phyloP scores from a whole-genome alignment of 768 basidiomycete species.

The Leccinum pellstonianum region DNA sequence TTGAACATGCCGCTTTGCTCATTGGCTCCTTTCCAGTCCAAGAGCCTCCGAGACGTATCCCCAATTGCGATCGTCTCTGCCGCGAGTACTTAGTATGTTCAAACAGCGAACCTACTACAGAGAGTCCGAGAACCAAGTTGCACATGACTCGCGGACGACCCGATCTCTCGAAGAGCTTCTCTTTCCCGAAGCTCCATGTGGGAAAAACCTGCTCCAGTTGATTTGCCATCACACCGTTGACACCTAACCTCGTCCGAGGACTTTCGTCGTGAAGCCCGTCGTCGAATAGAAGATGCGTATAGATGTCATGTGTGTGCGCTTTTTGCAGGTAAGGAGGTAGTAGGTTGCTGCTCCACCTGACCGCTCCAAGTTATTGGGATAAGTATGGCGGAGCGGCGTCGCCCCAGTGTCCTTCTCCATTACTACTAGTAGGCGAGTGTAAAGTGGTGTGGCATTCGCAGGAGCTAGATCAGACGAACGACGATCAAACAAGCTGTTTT shows the following conservation, averaged over 20 bases:
- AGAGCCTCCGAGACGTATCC: background rate
- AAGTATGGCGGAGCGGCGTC: background rate
- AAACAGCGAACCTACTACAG: background rate
- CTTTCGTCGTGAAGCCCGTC: too few relatives aligned
- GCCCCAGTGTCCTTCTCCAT: background rate
- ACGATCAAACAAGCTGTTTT: background rate
- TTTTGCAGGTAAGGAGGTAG: background rate
- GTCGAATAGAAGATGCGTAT: too few relatives aligned
- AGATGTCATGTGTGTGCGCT: background rate
- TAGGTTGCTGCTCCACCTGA: background rate
- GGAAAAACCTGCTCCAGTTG: too few relatives aligned
- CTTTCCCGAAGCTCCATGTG: too few relatives aligned
- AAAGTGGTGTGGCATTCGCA: background rate
- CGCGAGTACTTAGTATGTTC: background rate
- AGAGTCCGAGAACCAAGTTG: too few relatives aligned
- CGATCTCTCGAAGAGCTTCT: too few relatives aligned
- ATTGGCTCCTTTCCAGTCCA: background rate
- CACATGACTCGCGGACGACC: too few relatives aligned
- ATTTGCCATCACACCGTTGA: too few relatives aligned
- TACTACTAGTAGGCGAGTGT: too few relatives aligned
- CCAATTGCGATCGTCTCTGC: background rate
- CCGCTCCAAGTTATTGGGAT: background rate
- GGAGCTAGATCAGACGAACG: background rate
- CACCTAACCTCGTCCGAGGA: too few relatives aligned
- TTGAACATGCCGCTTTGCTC: background rate